phyloP scores from a whole-genome alignment of 306 rosid species.

The Pyrus betulifolia region DNA sequence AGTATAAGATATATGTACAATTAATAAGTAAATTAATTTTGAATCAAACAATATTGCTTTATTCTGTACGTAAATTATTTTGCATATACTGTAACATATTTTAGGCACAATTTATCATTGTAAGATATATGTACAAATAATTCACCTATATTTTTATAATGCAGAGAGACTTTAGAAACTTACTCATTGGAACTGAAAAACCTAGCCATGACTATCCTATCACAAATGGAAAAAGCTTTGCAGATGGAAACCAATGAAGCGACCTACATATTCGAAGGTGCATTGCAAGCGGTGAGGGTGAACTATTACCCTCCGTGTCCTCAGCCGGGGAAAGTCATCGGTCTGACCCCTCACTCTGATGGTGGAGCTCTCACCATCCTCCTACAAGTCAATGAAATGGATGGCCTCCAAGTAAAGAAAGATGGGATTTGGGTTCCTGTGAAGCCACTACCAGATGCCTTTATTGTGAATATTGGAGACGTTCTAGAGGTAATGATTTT shows the following conservation, averaged over 20 bases:
- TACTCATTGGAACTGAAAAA: slow-evolving; percentile 21
- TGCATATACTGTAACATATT: too few species aligned
- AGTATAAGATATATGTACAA: too few species aligned
- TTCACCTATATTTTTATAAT: neutral
- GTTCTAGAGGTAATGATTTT: slow-evolving; percentile 14
- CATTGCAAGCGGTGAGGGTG: slow-evolving; percentile 27
- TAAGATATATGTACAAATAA: too few species aligned
- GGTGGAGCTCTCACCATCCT: slow-evolving; percentile 24
- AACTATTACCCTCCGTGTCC: slow-evolving; percentile 50
- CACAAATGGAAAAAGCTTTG: slow-evolving; percentile 24
- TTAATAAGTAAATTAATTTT: too few species aligned
- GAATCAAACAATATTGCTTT: too few species aligned
- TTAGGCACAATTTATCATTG: too few species aligned
- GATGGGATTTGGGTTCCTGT: slow-evolving; percentile 29
- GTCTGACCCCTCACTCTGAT: slow-evolving; percentile 40
- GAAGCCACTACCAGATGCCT: slow-evolving; percentile 16
- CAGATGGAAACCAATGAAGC: slow-evolving; percentile 17
- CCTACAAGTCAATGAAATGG: slow-evolving; percentile 23
- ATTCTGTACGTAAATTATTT: too few species aligned
- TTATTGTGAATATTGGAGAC: slow-evolving; percentile 26
- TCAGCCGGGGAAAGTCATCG: slow-evolving; percentile 29
- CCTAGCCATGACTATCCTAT: slow-evolving; percentile 3
- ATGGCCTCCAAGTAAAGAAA: slow-evolving; percentile 28
- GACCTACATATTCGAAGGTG: slow-evolving; percentile 14
- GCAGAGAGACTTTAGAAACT: slow-evolving; percentile 37